phyloP scores from a whole-genome alignment of 495 filamentous ascomycete genomes.

The Neurospora pannonica region DNA sequence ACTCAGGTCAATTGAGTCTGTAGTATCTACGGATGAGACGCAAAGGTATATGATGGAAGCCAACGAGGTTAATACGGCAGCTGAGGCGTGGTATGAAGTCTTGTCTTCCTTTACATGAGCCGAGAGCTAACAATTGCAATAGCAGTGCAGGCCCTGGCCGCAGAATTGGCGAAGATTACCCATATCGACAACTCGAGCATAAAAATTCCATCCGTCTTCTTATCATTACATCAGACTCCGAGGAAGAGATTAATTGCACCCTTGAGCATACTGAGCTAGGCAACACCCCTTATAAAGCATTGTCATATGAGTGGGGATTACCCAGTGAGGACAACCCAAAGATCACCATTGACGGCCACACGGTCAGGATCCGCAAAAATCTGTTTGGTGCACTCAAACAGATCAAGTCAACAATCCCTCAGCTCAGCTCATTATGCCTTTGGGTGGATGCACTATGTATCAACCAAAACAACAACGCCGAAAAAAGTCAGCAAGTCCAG shows the following conservation, averaged over 20 bases:
- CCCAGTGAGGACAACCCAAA: not conserved
- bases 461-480: conserved; percentile 1
- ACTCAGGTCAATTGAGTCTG: not conserved
- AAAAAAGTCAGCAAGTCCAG: not conserved
- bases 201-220: not conserved
- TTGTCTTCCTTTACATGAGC: not conserved
- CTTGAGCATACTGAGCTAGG: not conserved
- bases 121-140: not conserved
- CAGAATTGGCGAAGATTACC: not conserved
- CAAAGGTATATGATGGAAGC: not conserved
- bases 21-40: not conserved
- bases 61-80: not conserved
- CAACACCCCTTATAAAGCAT: not conserved
- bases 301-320: not conserved
- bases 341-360: not conserved
- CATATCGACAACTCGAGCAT: not conserved
- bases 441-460: conserved; percentile 5
- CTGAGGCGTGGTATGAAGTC: not conserved
- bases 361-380: not conserved
- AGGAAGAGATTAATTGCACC: not conserved
- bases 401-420: not conserved
- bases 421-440: not conserved
- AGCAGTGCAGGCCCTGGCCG: not conserved
- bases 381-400: not conserved
- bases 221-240: not conserved